A percentile compares a stretch with the other conserved stretches of the same genome.
Conservation (phyloP, 805 yeast species). For the Schizosaccharomyces osmophilus region DNA sequence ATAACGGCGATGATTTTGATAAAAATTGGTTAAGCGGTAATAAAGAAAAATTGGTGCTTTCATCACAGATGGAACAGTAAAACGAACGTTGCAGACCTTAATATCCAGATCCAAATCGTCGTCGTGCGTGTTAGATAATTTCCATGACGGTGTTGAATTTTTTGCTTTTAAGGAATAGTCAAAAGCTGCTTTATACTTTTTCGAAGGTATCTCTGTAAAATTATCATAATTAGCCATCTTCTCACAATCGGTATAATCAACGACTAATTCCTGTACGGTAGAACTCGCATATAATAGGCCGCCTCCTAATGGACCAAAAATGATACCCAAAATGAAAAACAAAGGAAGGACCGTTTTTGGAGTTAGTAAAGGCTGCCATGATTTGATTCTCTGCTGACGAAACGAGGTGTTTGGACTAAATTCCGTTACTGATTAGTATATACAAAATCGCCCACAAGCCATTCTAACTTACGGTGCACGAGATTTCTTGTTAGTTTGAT, state of each 20-base stretch:
- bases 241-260: constrained; percentile 56
- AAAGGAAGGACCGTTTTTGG: constrained; percentile 80
- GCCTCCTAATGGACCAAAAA: constrained; percentile 80
- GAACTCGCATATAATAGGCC: constrained; percentile 48
- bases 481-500: no score
- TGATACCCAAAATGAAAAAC: constrained; percentile 42
- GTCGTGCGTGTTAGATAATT: background rate
- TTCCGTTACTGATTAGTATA: no score
- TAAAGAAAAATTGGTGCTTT: constrained; percentile 50
- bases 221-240: constrained; percentile 20
- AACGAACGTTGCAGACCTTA: constrained; percentile 22
- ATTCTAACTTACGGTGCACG: no score
- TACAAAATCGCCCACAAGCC: no score
- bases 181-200: background rate
- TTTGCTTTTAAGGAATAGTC: constrained; percentile 6
- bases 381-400: constrained; percentile 34
- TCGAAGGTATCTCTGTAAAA: constrained; percentile 20
- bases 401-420: constrained; percentile 16
- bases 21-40: constrained; percentile 72
- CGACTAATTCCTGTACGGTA: constrained; percentile 48
- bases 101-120: background rate
- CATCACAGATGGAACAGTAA: constrained; percentile 47
- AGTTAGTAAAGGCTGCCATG: constrained; percentile 72
- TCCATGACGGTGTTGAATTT: constrained; percentile 4
- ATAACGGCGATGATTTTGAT: constrained; percentile 83